A percentile compares a stretch with the other conserved stretches of the same genome.
Conservation (phyloP, 1,139 yeast genomes). For the Candida sp. region DNA sequence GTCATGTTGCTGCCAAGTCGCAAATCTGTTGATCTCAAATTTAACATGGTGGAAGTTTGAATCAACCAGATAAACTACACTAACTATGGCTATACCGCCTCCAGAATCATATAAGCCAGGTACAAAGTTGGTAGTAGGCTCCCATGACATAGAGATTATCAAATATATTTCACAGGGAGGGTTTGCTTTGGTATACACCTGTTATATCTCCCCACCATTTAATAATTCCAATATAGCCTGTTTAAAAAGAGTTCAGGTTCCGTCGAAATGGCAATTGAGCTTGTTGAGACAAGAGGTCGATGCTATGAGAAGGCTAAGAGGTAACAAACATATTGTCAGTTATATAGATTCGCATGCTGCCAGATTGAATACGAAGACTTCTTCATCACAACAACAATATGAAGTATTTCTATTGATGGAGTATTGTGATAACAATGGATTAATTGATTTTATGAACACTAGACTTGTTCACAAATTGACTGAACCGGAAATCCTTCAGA, state of each 20-base stretch:
- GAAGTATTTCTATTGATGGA: constrained; percentile 95
- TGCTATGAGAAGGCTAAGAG: constrained; percentile 77
- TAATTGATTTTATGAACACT: constrained; percentile 94
- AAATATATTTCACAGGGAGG: constrained; percentile 73
- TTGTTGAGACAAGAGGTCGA: constrained; percentile 76
- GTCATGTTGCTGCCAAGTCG: not conserved
- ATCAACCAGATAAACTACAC: not conserved
- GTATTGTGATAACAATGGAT: constrained; percentile 79
- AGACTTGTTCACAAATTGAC: constrained; percentile 75
- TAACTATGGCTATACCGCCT: constrained; percentile 24
- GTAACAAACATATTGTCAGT: constrained; percentile 75
- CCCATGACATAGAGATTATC: constrained; percentile 53
- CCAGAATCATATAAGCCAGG: constrained; percentile 63
- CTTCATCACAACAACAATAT: constrained; percentile 43
- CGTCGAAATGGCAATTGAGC: constrained; percentile 66
- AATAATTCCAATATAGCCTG: constrained; percentile 53
- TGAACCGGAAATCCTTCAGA: constrained; percentile 77
- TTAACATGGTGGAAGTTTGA: not conserved
- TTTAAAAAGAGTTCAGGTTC: constrained; percentile 70
- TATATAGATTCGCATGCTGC: constrained; percentile 96
- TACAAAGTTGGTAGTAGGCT: constrained; percentile 60
- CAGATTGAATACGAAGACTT: constrained; percentile 40
- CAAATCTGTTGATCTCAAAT: not conserved
- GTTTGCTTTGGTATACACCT: constrained; percentile 75
- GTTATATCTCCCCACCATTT: constrained; percentile 51